A percentile compares a stretch with the other conserved stretches of the same genome.
Conservation (phyloP, 257 asterid species). For the Solanum corneliomulleri region DNA sequence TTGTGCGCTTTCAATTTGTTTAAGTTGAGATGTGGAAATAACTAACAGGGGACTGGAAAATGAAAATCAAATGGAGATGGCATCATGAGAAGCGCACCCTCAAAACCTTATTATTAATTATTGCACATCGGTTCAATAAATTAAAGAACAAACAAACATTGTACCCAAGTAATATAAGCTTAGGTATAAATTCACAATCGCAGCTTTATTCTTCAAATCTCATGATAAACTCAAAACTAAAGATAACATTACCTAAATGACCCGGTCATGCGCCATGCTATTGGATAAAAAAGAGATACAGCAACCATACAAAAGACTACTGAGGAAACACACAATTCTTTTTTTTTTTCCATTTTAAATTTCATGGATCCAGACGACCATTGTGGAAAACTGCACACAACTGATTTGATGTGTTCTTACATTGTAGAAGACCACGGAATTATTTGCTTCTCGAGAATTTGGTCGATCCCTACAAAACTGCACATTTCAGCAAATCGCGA, state of each 20-base stretch:
- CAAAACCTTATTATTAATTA: not conserved
- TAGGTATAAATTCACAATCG: not conserved
- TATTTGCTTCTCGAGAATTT: not conserved
- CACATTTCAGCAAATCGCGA: not conserved
- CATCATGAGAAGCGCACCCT: not conserved
- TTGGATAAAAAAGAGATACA: slow-evolving; percentile 22
- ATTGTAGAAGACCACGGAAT: not conserved
- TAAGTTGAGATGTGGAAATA: not conserved
- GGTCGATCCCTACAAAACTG: not conserved
- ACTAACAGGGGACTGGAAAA: not conserved
- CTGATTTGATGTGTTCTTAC: not conserved
- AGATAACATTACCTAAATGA: not conserved
- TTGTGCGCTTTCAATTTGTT: not conserved
- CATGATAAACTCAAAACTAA: not conserved
- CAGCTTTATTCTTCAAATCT: not conserved
- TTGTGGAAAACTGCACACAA: not conserved
- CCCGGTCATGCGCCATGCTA: not conserved
- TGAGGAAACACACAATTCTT: slow-evolving; percentile 5
- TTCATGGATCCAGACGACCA: not conserved
- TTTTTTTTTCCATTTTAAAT: slow-evolving; percentile 10
- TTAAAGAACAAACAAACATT: slow-evolving; percentile 1
- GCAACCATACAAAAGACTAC: slow-evolving; percentile 15
- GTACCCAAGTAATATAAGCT: not conserved
- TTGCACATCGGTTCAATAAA: not conserved
- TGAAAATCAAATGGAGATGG: not conserved